These are phyloP conservation scores for Boeremia exigua DNA, from an alignment of 2,329 filamentous ascomycete genomes.

Conservation along the genomic window DNA sequence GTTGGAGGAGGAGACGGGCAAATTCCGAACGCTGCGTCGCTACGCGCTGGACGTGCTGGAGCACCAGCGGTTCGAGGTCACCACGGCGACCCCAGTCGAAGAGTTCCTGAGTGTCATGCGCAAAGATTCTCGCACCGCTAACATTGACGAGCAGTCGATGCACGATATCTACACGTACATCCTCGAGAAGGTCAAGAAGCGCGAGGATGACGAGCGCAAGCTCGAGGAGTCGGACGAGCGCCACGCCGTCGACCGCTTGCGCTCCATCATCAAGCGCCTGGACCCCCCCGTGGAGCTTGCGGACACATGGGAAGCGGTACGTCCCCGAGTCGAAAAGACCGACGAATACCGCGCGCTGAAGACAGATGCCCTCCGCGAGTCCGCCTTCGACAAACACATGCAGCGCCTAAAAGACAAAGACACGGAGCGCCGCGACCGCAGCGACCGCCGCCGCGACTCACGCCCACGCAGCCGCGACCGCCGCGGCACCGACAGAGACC, in stretches of 20 bases:
- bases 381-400: conserved; percentile 90
- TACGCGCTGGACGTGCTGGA: conserved; percentile 87
- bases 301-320: conserved; percentile 90
- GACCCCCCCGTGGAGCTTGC: conserved; percentile 79
- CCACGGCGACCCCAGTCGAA: conserved; percentile 82
- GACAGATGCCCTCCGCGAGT: conserved; percentile 80
- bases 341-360: conserved; percentile 85
- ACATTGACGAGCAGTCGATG: conserved; percentile 80
- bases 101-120: conserved; percentile 85
- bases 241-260: conserved; percentile 80
- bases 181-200: conserved; percentile 82
- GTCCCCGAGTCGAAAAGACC: conserved; percentile 76
- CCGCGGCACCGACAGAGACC: conserved; percentile 47
- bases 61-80: conserved; percentile 93
- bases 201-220: conserved; percentile 82
- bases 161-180: conserved; percentile 85
- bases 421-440: conserved; percentile 62
- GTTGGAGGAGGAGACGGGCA: conserved; percentile 89
- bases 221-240: conserved; percentile 85
- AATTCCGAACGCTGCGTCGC: conserved; percentile 80
- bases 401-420: conserved; percentile 91
- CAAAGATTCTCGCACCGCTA: conserved; percentile 85
- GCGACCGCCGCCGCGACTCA: conserved; percentile 48
- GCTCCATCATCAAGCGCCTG: conserved; percentile 85
- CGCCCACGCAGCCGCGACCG: conserved; percentile 55